Percentiles rank a stretch among this genome's conserved stretches.
phyloP scores from a whole-genome alignment of 169 alveolate species.

The Nephromyces sp. region DNA sequence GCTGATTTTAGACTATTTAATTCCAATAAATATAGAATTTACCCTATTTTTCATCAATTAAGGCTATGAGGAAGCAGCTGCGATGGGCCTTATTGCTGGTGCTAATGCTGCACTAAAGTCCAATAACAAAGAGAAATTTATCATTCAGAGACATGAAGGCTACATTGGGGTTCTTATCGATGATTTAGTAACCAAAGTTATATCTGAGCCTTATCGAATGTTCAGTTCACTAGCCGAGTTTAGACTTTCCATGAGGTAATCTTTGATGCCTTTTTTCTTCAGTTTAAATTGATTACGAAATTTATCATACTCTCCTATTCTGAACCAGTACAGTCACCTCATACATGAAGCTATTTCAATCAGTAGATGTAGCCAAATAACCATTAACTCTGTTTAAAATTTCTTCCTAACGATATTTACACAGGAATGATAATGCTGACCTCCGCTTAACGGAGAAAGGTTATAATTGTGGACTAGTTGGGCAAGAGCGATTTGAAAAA shows the following conservation, averaged over 20 bases:
- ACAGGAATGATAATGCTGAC: conserved; percentile 9
- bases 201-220: conserved; percentile 80
- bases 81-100: conserved; percentile 82
- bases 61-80: conserved; percentile 87
- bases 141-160: conserved; percentile 60
- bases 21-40: background rate
- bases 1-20: background rate
- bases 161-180: conserved; percentile 79
- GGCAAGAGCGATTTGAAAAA: background rate
- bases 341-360: no score
- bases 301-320: no score
- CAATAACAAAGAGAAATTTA: conserved; percentile 14
- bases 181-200: conserved; percentile 71
- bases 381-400: no score
- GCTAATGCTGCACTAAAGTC: conserved; percentile 79
- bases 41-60: background rate
- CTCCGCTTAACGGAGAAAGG: background rate
- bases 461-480: background rate
- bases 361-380: no score
- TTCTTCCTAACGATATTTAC: no score
- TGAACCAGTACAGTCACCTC: no score
- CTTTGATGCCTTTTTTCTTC: no score
- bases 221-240: conserved; percentile 78
- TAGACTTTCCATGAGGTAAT: conserved; percentile 56
- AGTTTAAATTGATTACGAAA: no score